A percentile compares a stretch with the other conserved stretches of the same genome.
These are phyloP conservation scores for Saprolegnia parasitica DNA, from an alignment of 352 stramenopile genomes.

Conservation along the genomic window DNA sequence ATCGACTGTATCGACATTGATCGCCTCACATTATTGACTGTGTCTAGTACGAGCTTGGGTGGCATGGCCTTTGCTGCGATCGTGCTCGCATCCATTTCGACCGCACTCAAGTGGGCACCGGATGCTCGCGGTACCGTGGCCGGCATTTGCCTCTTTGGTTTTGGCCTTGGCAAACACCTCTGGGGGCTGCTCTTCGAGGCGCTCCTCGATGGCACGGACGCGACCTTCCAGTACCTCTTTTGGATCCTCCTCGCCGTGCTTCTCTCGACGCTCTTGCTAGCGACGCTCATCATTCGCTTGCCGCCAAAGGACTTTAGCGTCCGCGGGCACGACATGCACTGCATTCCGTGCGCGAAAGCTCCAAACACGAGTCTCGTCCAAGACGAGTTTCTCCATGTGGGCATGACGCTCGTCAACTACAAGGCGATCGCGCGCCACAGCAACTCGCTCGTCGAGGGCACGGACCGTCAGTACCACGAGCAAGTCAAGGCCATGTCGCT, in stretches of 20 bases:
- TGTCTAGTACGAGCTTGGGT: neutral
- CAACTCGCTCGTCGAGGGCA: slow-evolving; percentile 16
- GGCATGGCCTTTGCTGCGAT: neutral
- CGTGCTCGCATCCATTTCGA: slow-evolving; percentile 20
- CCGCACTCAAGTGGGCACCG: slow-evolving; percentile 22
- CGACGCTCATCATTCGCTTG: neutral
- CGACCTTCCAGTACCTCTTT: neutral
- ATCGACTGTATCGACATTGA: neutral
- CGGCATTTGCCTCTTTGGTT: slow-evolving; percentile 16
- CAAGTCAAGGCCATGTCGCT: slow-evolving; percentile 27
- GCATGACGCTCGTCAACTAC: slow-evolving; percentile 29
- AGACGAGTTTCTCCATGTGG: slow-evolving; percentile 15
- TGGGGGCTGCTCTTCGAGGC: slow-evolving; percentile 7
- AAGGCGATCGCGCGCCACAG: slow-evolving; percentile 1
- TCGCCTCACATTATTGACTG: neutral
- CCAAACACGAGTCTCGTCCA: neutral
- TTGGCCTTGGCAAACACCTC: slow-evolving; percentile 29
- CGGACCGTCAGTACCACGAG: slow-evolving; percentile 16
- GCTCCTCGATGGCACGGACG: neutral
- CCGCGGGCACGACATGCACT: slow-evolving; percentile 15
- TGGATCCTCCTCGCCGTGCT: neutral
- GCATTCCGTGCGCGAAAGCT: slow-evolving; percentile 4
- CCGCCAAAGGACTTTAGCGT: slow-evolving; percentile 6
- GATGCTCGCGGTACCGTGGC: slow-evolving; percentile 6
- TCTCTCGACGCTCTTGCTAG: neutral